Conservation (phyloP, 176 grass and related monocot genomes). For the Puya raimondii region DNA sequence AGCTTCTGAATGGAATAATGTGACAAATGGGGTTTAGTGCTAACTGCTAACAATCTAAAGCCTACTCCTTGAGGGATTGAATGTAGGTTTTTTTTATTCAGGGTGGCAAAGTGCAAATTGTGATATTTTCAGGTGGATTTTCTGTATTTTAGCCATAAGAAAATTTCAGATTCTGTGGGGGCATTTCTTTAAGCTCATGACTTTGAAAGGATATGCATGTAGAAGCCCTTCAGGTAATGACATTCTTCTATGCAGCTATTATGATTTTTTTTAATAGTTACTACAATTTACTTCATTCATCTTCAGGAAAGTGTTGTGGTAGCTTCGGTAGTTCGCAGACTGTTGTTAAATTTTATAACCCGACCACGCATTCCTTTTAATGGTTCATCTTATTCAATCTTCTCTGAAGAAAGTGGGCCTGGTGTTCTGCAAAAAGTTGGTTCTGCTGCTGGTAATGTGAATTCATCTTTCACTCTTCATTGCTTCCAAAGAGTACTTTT, state of each 20-base stretch:
- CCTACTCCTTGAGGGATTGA: no score
- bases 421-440: conserved; percentile 91
- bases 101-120: no score
- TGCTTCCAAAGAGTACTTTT: conserved; percentile 15
- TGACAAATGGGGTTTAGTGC: no score
- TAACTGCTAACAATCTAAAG: no score
- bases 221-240: no score
- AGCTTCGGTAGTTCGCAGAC: conserved; percentile 49
- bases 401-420: conserved; percentile 57
- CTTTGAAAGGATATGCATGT: no score
- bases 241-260: no score
- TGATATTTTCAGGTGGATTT: no score
- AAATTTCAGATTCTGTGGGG: background rate
- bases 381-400: conserved; percentile 44
- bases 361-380: conserved; percentile 58
- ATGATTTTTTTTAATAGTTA: background rate
- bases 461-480: conserved; percentile 9
- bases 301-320: conserved; percentile 69
- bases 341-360: conserved; percentile 79
- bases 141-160: background rate
- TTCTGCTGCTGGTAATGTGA: conserved; percentile 81
- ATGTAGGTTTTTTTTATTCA: no score
- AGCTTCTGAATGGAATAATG: no score
- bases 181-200: no score
- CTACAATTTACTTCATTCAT: background rate